phyloP scores from a whole-genome alignment of 805 yeast genomes.

The Wickerhamomyces sydowiorum region DNA sequence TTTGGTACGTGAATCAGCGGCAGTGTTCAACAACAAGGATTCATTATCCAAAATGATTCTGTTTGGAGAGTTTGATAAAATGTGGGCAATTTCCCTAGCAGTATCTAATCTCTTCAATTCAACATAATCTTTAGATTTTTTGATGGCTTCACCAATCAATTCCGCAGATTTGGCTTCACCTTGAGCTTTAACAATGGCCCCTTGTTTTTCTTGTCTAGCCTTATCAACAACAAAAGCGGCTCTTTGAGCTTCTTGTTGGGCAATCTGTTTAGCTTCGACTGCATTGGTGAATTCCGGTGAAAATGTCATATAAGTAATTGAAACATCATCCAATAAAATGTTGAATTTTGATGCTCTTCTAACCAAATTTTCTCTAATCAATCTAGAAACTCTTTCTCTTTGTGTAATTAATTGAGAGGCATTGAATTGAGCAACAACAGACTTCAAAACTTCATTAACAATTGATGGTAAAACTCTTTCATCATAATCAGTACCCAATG shows the following conservation, averaged over 20 bases:
- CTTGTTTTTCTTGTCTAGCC: constrained; percentile 97
- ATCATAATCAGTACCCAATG: constrained; percentile 91
- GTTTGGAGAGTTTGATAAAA: constrained; percentile 85
- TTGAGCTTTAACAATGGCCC: constrained; percentile 91
- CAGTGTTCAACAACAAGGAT: constrained; percentile 84
- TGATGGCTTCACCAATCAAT: constrained; percentile 97
- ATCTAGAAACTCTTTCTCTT: constrained; percentile 89
- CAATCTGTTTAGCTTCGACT: constrained; percentile 98
- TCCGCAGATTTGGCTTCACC: constrained; percentile 99
- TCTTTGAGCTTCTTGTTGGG: constrained; percentile 98
- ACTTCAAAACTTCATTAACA: constrained; percentile 92
- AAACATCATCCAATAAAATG: constrained; percentile 87
- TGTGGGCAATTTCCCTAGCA: constrained; percentile 89
- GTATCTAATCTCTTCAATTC: constrained; percentile 96
- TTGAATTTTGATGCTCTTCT: constrained; percentile 91
- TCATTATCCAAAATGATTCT: constrained; percentile 87
- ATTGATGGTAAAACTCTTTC: constrained; percentile 97
- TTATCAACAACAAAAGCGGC: constrained; percentile 97
- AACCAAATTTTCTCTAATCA: constrained; percentile 85
- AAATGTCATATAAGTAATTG: constrained; percentile 94
- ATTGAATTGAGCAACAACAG: constrained; percentile 97
- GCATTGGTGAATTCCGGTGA: constrained; percentile 97
- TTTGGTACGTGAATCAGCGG: constrained; percentile 61
- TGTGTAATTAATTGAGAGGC: constrained; percentile 98
- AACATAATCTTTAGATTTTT: constrained; percentile 91